These are phyloP conservation scores for Aspergillus wentii DNA, from an alignment of 495 filamentous ascomycete species.

Conservation along the genomic window DNA sequence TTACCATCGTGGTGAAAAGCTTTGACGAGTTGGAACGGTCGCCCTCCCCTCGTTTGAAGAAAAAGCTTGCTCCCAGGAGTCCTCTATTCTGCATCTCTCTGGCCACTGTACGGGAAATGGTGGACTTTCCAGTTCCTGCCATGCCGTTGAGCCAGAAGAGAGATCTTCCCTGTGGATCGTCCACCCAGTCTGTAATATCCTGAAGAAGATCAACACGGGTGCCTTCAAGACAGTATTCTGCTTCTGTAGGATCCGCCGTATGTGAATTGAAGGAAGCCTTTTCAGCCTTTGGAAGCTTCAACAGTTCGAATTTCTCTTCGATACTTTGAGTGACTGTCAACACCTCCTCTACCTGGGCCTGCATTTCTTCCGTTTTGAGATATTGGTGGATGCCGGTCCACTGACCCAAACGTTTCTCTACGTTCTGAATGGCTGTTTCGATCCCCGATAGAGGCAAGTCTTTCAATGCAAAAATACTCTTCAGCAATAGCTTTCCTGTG, in stretches of 20 bases:
- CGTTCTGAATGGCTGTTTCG: neutral
- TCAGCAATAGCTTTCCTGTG: neutral
- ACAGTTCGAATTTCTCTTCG: slow-evolving; percentile 1
- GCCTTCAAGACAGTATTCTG: slow-evolving; percentile 18
- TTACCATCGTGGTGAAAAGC: slow-evolving; percentile 40
- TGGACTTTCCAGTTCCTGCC: slow-evolving; percentile 36
- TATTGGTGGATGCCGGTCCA: neutral
- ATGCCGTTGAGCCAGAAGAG: slow-evolving; percentile 32
- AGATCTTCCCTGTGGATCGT: slow-evolving; percentile 1
- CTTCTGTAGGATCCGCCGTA: neutral
- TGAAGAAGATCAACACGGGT: slow-evolving; percentile 21
- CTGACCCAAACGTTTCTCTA: neutral
- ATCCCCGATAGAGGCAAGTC: neutral
- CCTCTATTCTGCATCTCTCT: neutral
- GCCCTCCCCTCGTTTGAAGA: slow-evolving; percentile 44
- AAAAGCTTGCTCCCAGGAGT: slow-evolving; percentile 31
- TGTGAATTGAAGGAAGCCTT: neutral
- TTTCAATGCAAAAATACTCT: neutral
- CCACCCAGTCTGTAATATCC: slow-evolving; percentile 18
- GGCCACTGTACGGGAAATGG: slow-evolving; percentile 20
- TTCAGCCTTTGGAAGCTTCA: neutral
- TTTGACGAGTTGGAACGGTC: slow-evolving; percentile 28
- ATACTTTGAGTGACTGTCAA: neutral
- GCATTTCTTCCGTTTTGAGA: neutral
- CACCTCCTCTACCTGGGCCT: neutral